phyloP scores from a whole-genome alignment of 768 basidiomycete genomes.

The Inosperma sp. region DNA sequence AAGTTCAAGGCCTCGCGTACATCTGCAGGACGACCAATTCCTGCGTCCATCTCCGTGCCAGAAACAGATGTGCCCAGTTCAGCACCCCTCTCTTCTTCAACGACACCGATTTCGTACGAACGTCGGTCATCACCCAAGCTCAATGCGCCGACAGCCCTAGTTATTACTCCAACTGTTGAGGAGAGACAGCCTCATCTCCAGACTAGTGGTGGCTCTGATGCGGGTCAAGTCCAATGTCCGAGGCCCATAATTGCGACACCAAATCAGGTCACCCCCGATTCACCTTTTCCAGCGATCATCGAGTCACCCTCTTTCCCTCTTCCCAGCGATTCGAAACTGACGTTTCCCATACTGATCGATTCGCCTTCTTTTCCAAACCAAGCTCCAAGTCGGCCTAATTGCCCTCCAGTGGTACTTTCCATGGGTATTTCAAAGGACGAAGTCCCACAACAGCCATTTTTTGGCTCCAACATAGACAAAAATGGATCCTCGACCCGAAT shows the following conservation, averaged over 20 bases:
- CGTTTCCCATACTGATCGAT: neutral
- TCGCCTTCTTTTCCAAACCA: constrained; percentile 6
- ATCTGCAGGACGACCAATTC: constrained; percentile 26
- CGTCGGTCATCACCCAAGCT: constrained; percentile 36
- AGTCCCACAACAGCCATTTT: no score
- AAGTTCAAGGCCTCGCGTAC: constrained; percentile 47
- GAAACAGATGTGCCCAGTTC: constrained; percentile 8
- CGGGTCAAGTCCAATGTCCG: neutral
- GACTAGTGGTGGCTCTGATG: no score
- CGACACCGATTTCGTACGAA: constrained; percentile 26
- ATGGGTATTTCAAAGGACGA: no score
- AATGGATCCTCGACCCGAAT: no score
- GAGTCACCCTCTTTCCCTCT: constrained; percentile 39
- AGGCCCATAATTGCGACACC: neutral
- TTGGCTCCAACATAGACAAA: no score
- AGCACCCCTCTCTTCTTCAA: constrained; percentile 19
- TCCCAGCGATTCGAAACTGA: neutral
- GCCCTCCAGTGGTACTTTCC: constrained; percentile 29
- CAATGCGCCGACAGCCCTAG: constrained; percentile 4
- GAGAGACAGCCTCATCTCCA: constrained; percentile 8
- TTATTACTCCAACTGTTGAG: constrained; percentile 4
- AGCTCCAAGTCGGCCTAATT: constrained; percentile 22
- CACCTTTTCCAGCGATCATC: constrained; percentile 30
- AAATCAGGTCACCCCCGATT: neutral
- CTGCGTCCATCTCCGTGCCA: constrained; percentile 8